Evolutionary conservation across 345 rosid species (phyloP).

Genomic region (Populus simonii): DNA sequence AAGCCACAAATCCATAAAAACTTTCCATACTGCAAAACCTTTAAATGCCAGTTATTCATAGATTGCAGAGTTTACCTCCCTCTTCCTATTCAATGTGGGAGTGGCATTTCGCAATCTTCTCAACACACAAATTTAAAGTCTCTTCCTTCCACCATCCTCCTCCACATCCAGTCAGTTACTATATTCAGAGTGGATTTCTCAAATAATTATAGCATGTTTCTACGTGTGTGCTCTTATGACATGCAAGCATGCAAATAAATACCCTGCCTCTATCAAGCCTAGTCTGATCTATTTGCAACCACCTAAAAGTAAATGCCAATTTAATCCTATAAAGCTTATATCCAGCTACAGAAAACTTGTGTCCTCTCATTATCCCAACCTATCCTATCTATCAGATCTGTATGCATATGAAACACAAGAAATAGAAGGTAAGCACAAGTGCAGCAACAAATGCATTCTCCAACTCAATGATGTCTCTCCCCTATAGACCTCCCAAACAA

Average conservation of each 20-base stretch:
- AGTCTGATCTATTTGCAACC: background rate
- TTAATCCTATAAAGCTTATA: background rate
- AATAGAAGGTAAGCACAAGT: background rate
- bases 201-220: background rate
- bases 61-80: background rate
- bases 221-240: background rate
- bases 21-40: background rate
- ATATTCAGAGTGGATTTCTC: background rate
- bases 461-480: background rate
- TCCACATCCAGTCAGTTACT: background rate
- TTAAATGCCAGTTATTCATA: background rate
- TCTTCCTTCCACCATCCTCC: background rate
- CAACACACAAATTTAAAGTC: background rate
- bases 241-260: background rate
- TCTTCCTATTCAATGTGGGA: background rate
- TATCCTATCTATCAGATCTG: background rate
- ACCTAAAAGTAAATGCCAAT: background rate
- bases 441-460: background rate
- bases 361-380: background rate
- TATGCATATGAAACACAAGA: background rate
- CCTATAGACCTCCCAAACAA: background rate
- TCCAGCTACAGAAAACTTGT: background rate
- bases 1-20: background rate
- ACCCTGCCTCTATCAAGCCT: background rate
- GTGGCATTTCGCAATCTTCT: background rate